These are phyloP conservation scores for Geum urbanum DNA, from an alignment of 306 rosid genomes.

Conservation along the genomic window DNA sequence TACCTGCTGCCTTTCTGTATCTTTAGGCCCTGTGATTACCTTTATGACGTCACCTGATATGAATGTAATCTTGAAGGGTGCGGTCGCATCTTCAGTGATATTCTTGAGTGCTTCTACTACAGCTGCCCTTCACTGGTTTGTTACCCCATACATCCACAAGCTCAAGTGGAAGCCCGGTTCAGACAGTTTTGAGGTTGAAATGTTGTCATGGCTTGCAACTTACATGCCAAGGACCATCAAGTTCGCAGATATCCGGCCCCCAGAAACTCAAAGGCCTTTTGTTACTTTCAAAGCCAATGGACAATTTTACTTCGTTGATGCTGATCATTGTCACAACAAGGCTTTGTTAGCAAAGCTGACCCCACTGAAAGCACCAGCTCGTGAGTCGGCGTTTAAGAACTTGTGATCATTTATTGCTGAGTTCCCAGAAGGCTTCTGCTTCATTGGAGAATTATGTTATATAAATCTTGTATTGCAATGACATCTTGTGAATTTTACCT, in stretches of 20 bases:
- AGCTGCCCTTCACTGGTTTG: slow-evolving; percentile 76
- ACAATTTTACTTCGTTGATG: slow-evolving; percentile 63
- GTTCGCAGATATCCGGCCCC: slow-evolving; percentile 67
- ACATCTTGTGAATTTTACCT: background rate
- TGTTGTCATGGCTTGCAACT: slow-evolving; percentile 79
- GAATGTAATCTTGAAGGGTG: slow-evolving; percentile 93
- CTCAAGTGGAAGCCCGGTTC: slow-evolving; percentile 84
- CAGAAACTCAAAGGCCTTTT: slow-evolving; percentile 74
- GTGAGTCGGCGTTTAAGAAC: slow-evolving; percentile 56
- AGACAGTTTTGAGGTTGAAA: slow-evolving; percentile 76
- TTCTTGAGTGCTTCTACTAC: slow-evolving; percentile 76
- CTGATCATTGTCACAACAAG: slow-evolving; percentile 78
- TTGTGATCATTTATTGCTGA: slow-evolving; percentile 34
- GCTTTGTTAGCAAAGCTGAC: slow-evolving; percentile 76
- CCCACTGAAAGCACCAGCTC: slow-evolving; percentile 43
- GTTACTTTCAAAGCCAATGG: slow-evolving; percentile 84
- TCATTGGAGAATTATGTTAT: slow-evolving; percentile 4
- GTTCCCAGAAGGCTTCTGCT: background rate
- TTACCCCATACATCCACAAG: slow-evolving; percentile 80
- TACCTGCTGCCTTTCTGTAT: slow-evolving; percentile 89
- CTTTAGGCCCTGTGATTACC: slow-evolving; percentile 85
- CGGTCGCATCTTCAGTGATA: slow-evolving; percentile 74
- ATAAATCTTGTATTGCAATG: background rate
- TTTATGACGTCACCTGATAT: slow-evolving; percentile 88
- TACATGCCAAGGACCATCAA: slow-evolving; percentile 45